Percentiles rank a stretch among this genome's conserved stretches.
phyloP scores from a whole-genome alignment of 2,329 filamentous ascomycete genomes.

The Xylariaceae sp. region DNA sequence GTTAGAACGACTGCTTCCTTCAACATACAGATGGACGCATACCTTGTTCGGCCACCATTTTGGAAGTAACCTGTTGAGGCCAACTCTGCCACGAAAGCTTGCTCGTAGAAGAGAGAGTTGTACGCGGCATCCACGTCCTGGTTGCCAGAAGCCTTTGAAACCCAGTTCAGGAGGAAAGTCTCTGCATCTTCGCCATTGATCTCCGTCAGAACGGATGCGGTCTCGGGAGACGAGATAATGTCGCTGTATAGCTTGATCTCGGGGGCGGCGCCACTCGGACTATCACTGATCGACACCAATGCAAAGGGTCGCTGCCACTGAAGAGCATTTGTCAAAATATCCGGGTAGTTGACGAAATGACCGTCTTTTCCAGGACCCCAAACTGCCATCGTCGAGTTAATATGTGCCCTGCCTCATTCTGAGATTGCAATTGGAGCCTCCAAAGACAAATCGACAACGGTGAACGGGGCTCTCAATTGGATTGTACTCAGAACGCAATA shows the following conservation, averaged over 20 bases:
- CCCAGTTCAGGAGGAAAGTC: slow-evolving; percentile 29
- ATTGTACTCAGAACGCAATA: too few species aligned
- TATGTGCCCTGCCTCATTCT: too few species aligned
- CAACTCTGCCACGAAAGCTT: slow-evolving; percentile 30
- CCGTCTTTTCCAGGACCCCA: slow-evolving; percentile 41
- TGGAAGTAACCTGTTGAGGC: slow-evolving; percentile 37
- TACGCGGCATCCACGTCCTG: slow-evolving; percentile 42
- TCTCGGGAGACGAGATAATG: slow-evolving; percentile 30
- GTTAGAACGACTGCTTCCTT: neutral
- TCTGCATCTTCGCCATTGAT: slow-evolving; percentile 33
- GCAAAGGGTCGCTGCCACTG: slow-evolving; percentile 34
- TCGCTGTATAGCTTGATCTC: slow-evolving; percentile 34
- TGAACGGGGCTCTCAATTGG: too few species aligned
- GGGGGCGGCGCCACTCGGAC: slow-evolving; percentile 27
- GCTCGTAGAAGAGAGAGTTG: slow-evolving; percentile 40
- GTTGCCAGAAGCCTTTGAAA: slow-evolving; percentile 31
- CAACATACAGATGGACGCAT: neutral
- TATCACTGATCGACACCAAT: slow-evolving; percentile 31
- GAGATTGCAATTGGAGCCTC: too few species aligned
- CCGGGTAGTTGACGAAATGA: slow-evolving; percentile 41
- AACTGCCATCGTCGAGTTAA: slow-evolving; percentile 11
- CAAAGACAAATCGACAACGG: too few species aligned
- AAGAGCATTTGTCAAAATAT: slow-evolving; percentile 37
- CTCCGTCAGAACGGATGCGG: slow-evolving; percentile 27
- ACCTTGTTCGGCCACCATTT: slow-evolving; percentile 33